A percentile compares a stretch with the other conserved stretches of the same genome.
phyloP scores from a whole-genome alignment of 441 rosid species.

The Populus hybrid region DNA sequence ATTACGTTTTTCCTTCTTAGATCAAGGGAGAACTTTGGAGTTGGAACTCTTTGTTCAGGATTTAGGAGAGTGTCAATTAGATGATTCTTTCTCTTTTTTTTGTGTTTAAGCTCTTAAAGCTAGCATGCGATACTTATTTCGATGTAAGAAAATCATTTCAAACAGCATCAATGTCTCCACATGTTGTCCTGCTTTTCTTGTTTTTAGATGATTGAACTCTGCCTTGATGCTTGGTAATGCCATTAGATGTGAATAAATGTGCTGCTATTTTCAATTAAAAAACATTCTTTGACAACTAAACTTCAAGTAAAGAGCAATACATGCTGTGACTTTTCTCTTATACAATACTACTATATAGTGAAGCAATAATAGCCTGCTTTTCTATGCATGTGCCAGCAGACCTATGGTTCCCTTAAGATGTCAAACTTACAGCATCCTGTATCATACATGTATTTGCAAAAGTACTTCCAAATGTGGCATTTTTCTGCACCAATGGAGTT shows the following conservation, averaged over 20 bases:
- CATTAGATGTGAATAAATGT: not conserved
- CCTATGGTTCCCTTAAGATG: not conserved
- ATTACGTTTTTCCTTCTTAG: not conserved
- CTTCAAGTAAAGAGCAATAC: not conserved
- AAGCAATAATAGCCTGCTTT: not conserved
- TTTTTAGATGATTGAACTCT: not conserved
- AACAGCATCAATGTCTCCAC: not conserved
- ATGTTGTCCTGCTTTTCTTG: not conserved
- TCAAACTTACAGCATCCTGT: not conserved
- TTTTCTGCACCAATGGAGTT: not conserved
- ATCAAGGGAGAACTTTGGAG: not conserved
- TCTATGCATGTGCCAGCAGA: not conserved
- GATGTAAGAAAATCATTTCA: not conserved
- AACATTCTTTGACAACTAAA: not conserved
- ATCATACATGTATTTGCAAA: not conserved
- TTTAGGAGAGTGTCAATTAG: not conserved
- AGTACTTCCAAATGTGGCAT: not conserved
- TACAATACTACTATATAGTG: not conserved
- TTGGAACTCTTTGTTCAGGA: not conserved
- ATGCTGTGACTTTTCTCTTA: not conserved
- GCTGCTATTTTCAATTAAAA: not conserved
- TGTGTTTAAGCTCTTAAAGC: not conserved
- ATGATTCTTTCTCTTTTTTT: not conserved
- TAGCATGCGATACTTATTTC: not conserved
- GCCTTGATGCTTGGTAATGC: not conserved